phyloP scores from a whole-genome alignment of 1,139 yeast species.

The Candida glucosophila region DNA sequence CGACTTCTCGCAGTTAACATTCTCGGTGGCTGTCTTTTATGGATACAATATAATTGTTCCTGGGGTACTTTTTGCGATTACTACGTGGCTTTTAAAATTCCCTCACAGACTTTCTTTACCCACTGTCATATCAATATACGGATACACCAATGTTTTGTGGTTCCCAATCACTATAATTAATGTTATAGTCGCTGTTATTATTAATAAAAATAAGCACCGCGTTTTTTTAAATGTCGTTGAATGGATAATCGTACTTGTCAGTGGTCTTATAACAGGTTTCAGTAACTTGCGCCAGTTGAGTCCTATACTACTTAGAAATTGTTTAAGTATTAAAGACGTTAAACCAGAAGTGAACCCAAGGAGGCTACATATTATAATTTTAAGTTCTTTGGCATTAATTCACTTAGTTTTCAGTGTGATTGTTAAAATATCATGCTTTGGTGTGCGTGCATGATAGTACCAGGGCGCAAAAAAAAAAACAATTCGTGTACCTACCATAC shows the following conservation, averaged over 20 bases:
- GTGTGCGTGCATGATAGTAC: not conserved
- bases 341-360: constrained; percentile 12
- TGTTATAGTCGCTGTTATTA: constrained; percentile 37
- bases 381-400: constrained; percentile 23
- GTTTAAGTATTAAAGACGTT: constrained; percentile 20
- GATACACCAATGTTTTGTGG: constrained; percentile 76
- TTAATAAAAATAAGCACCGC: constrained; percentile 28
- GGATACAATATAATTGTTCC: constrained; percentile 69
- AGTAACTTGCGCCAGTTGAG: constrained; percentile 37
- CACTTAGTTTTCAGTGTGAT: constrained; percentile 38
- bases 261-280: constrained; percentile 41
- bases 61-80: constrained; percentile 35
- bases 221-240: constrained; percentile 27
- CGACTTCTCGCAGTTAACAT: constrained; percentile 53
- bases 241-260: constrained; percentile 39
- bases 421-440: too few species aligned
- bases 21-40: constrained; percentile 59
- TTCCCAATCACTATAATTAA: constrained; percentile 62
- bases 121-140: constrained; percentile 53
- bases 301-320: constrained; percentile 30
- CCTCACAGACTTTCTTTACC: constrained; percentile 28
- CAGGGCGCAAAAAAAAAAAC: not conserved
- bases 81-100: constrained; percentile 37
- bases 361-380: constrained; percentile 11
- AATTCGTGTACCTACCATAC: too few species aligned